Percentiles rank a stretch among this genome's conserved stretches.
Evolutionary conservation across 2,329 filamentous ascomycete genomes (phyloP).

Genomic region (Colletotrichum destructivum): DNA sequence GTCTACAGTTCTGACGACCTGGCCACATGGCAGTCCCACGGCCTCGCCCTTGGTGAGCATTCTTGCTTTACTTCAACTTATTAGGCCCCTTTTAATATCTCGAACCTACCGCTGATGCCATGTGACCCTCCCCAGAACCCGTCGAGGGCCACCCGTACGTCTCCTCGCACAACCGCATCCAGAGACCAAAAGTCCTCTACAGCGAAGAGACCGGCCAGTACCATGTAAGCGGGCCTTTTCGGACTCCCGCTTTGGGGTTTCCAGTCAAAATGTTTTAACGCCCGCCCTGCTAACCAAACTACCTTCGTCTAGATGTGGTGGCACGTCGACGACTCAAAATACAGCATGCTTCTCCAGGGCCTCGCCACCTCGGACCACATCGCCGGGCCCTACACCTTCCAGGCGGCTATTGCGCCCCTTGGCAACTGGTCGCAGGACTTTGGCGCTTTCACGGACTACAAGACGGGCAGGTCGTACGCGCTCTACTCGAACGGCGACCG

Average conservation of each 20-base stretch:
- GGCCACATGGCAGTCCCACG: conserved; percentile 71
- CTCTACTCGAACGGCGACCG: conserved; percentile 74
- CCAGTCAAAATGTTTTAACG: no score
- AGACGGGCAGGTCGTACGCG: conserved; percentile 68
- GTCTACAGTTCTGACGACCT: conserved; percentile 75
- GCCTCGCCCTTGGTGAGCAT: conserved; percentile 62
- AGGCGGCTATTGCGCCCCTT: conserved; percentile 67
- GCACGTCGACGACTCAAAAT: conserved; percentile 72
- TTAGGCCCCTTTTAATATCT: no score
- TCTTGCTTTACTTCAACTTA: no score
- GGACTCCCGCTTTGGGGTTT: no score
- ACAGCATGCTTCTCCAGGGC: conserved; percentile 70
- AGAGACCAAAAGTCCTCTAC: conserved; percentile 74
- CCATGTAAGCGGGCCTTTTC: conserved; percentile 59
- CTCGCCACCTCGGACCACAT: conserved; percentile 68
- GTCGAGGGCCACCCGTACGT: conserved; percentile 70
- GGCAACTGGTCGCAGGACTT: conserved; percentile 77
- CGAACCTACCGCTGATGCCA: no score
- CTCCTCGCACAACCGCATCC: conserved; percentile 70
- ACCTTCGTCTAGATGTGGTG: conserved; percentile 65
- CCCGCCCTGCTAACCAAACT: no score
- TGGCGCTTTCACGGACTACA: conserved; percentile 73
- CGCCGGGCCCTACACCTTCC: conserved; percentile 68
- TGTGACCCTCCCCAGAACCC: conserved; percentile 53
- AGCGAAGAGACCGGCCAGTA: conserved; percentile 69